phyloP scores from a whole-genome alignment of 106 monocot genomes.

The Xerophyta viscosa region DNA sequence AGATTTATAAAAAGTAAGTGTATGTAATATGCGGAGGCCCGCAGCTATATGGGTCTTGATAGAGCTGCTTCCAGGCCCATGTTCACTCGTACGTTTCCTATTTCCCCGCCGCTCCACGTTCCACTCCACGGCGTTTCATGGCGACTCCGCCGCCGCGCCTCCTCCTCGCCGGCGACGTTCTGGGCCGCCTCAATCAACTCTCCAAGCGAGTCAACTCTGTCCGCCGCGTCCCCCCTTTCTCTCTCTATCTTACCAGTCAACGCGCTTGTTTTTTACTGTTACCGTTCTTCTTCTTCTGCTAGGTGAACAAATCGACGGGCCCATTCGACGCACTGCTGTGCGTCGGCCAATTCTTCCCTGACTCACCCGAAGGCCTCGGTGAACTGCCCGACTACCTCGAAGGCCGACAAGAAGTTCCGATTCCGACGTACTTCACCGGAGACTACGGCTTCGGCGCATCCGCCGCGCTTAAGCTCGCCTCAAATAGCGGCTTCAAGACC shows the following conservation, averaged over 20 bases:
- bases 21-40: no score
- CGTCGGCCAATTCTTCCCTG: constrained; percentile 94
- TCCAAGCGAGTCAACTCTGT: constrained; percentile 87
- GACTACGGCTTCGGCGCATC: constrained; percentile 57
- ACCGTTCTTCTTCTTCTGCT: not conserved
- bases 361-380: constrained; percentile 18
- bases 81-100: no score
- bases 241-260: not conserved
- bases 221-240: not conserved
- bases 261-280: not conserved
- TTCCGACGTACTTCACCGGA: constrained; percentile 93
- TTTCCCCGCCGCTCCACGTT: no score
- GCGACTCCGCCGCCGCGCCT: constrained; percentile 47
- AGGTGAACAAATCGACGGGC: constrained; percentile 86
- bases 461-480: constrained; percentile 14
- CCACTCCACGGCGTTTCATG: no score
- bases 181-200: constrained; percentile 71
- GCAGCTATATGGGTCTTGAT: no score
- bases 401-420: constrained; percentile 44
- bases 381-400: constrained; percentile 62
- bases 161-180: constrained; percentile 79
- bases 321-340: constrained; percentile 90
- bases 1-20: no score
- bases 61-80: no score
- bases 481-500: constrained; percentile 49